Evolutionary conservation across 495 filamentous ascomycete species (phyloP).

Genomic region (Talaromyces adpressus): DNA sequence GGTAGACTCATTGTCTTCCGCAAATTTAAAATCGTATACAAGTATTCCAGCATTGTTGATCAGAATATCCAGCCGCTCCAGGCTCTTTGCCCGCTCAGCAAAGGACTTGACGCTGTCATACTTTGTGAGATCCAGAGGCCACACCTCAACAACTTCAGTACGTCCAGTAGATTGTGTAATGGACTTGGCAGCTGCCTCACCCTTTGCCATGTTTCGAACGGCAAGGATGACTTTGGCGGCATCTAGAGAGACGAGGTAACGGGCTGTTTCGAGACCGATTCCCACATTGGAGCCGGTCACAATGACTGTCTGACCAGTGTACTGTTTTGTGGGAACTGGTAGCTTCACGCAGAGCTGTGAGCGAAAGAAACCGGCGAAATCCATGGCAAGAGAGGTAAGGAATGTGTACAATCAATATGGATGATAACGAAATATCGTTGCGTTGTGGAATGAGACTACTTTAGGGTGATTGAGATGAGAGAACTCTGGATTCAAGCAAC

Average conservation of each 20-base stretch:
- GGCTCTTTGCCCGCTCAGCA: conserved; percentile 23
- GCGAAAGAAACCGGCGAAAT: neutral
- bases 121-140: conserved; percentile 40
- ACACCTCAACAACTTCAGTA: conserved; percentile 19
- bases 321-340: conserved; percentile 67
- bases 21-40: conserved; percentile 9
- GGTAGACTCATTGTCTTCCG: conserved; percentile 29
- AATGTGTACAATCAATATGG: neutral
- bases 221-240: conserved; percentile 14
- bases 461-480: too few relatives aligned
- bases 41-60: conserved; percentile 69
- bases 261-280: conserved; percentile 23
- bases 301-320: conserved; percentile 32
- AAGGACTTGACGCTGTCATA: conserved; percentile 25
- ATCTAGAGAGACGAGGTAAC: conserved; percentile 17
- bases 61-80: conserved; percentile 53
- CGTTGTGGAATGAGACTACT: neutral
- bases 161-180: conserved; percentile 44
- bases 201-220: conserved; percentile 20
- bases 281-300: conserved; percentile 34
- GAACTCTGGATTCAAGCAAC: neutral
- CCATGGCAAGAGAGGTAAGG: neutral
- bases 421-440: neutral
- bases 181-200: conserved; percentile 23
- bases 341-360: conserved; percentile 36